Conservation (phyloP, 352 stramenopile species). For the Pythium phragmitis region DNA sequence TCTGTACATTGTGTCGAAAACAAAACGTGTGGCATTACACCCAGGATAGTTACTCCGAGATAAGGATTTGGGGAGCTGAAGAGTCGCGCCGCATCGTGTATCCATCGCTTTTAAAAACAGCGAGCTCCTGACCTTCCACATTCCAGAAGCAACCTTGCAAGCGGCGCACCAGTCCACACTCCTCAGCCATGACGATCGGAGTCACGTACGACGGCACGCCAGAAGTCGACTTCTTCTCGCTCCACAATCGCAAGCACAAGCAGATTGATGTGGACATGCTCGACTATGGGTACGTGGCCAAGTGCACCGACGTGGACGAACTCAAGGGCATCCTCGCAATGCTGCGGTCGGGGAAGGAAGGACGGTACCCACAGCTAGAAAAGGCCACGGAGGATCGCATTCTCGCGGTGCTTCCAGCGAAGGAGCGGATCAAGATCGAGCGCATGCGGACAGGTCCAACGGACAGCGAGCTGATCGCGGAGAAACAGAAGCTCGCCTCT, state of each 20-base stretch:
- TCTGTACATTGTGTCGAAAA: too few species aligned
- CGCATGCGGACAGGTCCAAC: constrained; percentile 61
- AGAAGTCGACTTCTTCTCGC: constrained; percentile 72
- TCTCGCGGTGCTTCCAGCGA: constrained; percentile 68
- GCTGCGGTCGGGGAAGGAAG: constrained; percentile 89
- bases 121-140: background rate
- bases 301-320: constrained; percentile 78
- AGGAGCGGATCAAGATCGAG: constrained; percentile 74
- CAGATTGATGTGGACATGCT: constrained; percentile 86
- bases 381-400: constrained; percentile 74
- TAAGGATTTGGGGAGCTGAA: background rate
- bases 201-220: constrained; percentile 3
- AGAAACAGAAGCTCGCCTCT: constrained; percentile 55
- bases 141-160: constrained; percentile 1
- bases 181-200: constrained; percentile 37
- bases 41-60: background rate
- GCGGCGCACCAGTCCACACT: background rate
- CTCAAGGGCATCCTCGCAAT: constrained; percentile 85
- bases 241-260: constrained; percentile 70
- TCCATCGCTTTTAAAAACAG: background rate
- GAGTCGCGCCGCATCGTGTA: constrained; percentile 1
- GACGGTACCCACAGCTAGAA: constrained; percentile 89
- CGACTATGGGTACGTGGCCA: constrained; percentile 91
- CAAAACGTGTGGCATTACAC: background rate
- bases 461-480: constrained; percentile 48